Evolutionary conservation across 176 grass and related monocot species (phyloP).

Genomic region (Puccinellia tenuiflora): DNA sequence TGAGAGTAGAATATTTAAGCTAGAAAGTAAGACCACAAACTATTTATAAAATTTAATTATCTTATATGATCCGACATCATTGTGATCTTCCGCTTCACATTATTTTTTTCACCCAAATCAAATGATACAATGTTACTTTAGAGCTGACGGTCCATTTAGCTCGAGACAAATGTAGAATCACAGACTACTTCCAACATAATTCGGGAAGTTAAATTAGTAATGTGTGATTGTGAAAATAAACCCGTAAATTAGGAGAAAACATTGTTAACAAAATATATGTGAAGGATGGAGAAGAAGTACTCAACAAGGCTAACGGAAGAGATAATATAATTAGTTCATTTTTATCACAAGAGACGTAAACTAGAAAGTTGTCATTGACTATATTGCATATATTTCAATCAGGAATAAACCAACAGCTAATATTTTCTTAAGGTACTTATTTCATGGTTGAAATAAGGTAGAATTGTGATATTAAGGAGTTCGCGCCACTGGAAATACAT

Average conservation of each 20-base stretch:
- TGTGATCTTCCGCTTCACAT: neutral
- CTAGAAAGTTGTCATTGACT: no score
- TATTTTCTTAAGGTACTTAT: no score
- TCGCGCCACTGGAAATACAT: no score
- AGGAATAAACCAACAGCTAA: no score
- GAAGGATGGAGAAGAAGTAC: neutral
- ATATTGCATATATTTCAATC: no score
- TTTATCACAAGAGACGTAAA: no score
- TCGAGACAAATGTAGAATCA: neutral
- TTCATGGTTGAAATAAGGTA: no score
- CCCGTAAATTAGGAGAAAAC: no score
- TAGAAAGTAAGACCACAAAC: neutral
- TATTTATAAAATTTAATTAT: neutral
- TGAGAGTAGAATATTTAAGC: neutral
- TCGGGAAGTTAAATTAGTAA: neutral
- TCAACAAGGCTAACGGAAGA: no score
- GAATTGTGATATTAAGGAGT: no score
- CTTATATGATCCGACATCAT: neutral
- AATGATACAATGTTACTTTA: neutral
- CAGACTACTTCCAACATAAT: neutral
- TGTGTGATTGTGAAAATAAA: neutral
- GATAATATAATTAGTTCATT: no score
- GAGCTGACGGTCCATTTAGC: neutral
- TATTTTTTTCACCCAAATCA: neutral
- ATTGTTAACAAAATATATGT: no score